Conservation (phyloP, 2,329 filamentous ascomycete species). For the Cytospora mali region DNA sequence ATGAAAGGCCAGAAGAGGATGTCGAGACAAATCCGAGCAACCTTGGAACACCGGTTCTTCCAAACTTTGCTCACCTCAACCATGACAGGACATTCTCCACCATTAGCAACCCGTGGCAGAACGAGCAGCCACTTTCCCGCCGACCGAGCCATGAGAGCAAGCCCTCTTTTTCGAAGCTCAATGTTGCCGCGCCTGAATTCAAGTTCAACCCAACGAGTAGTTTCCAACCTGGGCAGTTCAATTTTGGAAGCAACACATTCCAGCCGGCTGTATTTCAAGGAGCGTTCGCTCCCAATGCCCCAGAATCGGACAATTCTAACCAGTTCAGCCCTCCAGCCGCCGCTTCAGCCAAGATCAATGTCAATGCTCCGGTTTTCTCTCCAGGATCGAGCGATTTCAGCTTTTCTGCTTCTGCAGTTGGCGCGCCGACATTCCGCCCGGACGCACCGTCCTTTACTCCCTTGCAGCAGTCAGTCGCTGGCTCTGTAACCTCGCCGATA, state of each 20-base stretch:
- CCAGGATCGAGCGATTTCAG: constrained; percentile 67
- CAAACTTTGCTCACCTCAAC: constrained; percentile 47
- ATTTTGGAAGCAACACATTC: constrained; percentile 50
- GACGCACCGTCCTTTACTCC: constrained; percentile 79
- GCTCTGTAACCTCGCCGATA: constrained; percentile 50
- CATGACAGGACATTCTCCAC: constrained; percentile 61
- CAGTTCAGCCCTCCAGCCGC: constrained; percentile 47
- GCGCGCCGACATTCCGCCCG: constrained; percentile 68
- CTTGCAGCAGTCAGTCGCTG: constrained; percentile 47
- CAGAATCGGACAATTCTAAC: constrained; percentile 42
- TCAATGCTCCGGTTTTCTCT: constrained; percentile 70
- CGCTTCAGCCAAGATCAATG: constrained; percentile 62
- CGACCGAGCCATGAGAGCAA: constrained; percentile 66
- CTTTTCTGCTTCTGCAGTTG: constrained; percentile 60
- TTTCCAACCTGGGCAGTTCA: constrained; percentile 55
- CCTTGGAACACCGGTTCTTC: constrained; percentile 63
- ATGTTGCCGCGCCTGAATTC: constrained; percentile 88
- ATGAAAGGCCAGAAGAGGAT: constrained; percentile 62
- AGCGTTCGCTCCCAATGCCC: constrained; percentile 37
- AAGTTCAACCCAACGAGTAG: constrained; percentile 66
- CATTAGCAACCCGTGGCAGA: constrained; percentile 65
- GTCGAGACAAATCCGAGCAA: constrained; percentile 76
- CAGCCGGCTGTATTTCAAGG: constrained; percentile 54
- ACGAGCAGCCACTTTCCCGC: constrained; percentile 47
- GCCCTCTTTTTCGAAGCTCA: constrained; percentile 75